phyloP scores from a whole-genome alignment of 1,284 basidiomycete species.

The Singerocomus inundabilis region DNA sequence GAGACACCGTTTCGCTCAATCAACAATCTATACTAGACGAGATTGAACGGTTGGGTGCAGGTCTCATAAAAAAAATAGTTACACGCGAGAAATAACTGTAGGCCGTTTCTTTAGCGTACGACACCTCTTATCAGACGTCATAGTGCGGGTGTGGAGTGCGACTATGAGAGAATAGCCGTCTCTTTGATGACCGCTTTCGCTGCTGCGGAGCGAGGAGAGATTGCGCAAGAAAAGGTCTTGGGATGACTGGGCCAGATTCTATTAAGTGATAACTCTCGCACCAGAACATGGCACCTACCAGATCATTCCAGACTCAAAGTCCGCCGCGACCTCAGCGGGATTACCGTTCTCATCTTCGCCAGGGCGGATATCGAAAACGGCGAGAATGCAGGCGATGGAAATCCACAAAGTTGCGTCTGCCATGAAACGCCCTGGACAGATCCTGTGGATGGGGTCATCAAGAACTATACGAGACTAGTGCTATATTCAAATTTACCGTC shows the following conservation, averaged over 20 bases:
- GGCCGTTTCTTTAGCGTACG: neutral
- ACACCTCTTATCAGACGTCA: neutral
- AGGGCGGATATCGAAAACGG: conserved; percentile 41
- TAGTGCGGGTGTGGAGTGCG: neutral
- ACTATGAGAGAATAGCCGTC: conserved; percentile 26
- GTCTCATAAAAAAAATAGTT: conserved; percentile 58
- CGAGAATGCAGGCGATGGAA: conserved; percentile 49
- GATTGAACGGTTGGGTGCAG: conserved; percentile 75
- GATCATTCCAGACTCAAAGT: conserved; percentile 47
- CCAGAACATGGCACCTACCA: conserved; percentile 31
- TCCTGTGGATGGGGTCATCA: conserved; percentile 26
- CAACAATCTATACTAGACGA: conserved; percentile 70
- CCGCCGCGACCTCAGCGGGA: conserved; percentile 32
- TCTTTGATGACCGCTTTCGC: conserved; percentile 31
- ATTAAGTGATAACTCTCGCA: neutral
- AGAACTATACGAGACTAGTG: neutral
- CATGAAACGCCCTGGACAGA: conserved; percentile 50
- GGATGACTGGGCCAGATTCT: conserved; percentile 23
- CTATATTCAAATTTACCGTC: conserved; percentile 31
- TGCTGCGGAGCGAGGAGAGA: conserved; percentile 33
- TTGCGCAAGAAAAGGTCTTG: conserved; percentile 30
- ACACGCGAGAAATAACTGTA: conserved; percentile 26
- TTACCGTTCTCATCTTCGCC: conserved; percentile 38
- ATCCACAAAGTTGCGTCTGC: conserved; percentile 51
- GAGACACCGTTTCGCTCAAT: conserved; percentile 70